These are phyloP conservation scores for Durio zibethinus DNA, from an alignment of 345 rosid genomes.

Conservation along the genomic window DNA sequence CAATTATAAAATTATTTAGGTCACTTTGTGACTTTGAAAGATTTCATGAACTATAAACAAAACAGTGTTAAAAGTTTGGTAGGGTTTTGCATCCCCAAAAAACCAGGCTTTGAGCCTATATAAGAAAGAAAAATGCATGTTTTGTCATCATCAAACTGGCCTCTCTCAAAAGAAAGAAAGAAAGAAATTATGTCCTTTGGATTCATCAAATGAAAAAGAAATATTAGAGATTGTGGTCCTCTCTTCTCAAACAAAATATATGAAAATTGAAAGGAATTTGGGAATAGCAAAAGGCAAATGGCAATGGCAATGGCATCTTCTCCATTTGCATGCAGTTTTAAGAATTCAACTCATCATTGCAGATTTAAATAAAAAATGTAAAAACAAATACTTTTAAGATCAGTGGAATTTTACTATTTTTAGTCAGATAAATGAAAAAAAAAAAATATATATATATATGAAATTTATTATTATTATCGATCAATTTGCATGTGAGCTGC, in stretches of 20 bases:
- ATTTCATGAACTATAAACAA: neutral
- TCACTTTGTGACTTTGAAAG: neutral
- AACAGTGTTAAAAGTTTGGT: neutral
- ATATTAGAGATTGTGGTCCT: neutral
- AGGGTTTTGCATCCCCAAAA: neutral
- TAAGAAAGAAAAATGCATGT: neutral
- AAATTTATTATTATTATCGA: neutral
- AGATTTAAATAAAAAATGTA: neutral
- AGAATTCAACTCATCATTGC: neutral
- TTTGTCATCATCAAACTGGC: conserved; percentile 1
- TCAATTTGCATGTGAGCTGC: neutral
- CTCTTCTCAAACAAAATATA: neutral
- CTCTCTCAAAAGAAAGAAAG: neutral
- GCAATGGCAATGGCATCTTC: too few relatives aligned
- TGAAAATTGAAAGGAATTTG: neutral
- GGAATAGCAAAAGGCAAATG: neutral
- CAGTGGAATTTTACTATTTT: neutral
- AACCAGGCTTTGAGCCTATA: neutral
- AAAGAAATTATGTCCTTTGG: neutral
- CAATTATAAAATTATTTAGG: neutral
- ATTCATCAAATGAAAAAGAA: neutral
- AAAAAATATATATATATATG: too few relatives aligned
- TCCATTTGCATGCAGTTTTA: neutral
- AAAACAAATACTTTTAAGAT: neutral
- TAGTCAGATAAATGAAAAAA: neutral